Percentiles rank a stretch among this genome's conserved stretches.
phyloP scores from a whole-genome alignment of 352 stramenopile species.

The Phytophthora pseudosyringae region DNA sequence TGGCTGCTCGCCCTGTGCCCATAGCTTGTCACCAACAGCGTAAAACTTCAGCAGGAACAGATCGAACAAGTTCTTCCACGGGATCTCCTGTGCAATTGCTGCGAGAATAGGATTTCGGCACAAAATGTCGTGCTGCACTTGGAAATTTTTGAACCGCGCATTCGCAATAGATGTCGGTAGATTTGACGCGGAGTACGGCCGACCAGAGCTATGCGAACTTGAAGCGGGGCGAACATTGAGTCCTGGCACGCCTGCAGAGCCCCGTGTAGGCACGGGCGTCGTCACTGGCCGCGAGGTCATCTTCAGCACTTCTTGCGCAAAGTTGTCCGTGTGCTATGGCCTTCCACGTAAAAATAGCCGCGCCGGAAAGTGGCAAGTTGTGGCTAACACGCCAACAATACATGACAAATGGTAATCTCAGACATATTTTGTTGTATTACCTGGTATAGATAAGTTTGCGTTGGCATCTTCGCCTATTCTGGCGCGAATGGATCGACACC shows the following conservation, averaged over 20 bases:
- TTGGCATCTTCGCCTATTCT: conserved; percentile 2
- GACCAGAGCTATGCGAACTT: conserved; percentile 25
- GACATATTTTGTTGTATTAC: too few relatives aligned
- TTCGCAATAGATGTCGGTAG: conserved; percentile 50
- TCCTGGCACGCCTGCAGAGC: neutral
- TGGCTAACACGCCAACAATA: neutral
- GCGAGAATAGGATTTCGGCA: conserved; percentile 52
- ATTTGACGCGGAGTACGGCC: conserved; percentile 59
- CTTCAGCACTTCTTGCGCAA: neutral
- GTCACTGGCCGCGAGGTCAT: conserved; percentile 25
- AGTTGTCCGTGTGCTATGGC: neutral
- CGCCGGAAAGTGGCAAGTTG: too few relatives aligned
- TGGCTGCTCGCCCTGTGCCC: conserved; percentile 43
- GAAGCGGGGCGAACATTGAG: conserved; percentile 14
- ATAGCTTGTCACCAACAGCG: conserved; percentile 53
- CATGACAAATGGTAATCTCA: neutral
- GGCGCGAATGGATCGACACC: neutral
- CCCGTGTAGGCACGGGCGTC: conserved; percentile 15
- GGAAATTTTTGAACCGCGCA: conserved; percentile 58
- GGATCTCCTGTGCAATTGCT: conserved; percentile 52
- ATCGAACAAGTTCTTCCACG: conserved; percentile 70
- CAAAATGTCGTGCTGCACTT: conserved; percentile 62
- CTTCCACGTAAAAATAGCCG: conserved; percentile 12
- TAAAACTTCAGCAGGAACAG: conserved; percentile 63
- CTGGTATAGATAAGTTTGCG: too few relatives aligned